Conservation (phyloP, 2,329 filamentous ascomycete species). For the Simplicillium aogashimaense region DNA sequence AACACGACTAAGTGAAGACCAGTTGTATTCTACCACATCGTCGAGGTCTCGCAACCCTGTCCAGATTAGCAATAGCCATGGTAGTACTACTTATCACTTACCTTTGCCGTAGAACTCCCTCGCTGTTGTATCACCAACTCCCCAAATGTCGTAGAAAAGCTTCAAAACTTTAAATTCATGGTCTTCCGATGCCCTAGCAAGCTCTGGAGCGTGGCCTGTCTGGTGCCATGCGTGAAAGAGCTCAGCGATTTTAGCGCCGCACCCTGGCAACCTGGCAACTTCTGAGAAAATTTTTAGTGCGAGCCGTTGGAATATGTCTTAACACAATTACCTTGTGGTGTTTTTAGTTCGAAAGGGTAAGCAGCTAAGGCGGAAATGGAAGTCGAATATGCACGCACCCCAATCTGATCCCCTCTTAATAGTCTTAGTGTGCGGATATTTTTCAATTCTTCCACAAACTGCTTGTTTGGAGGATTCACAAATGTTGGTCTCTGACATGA, state of each 20-base stretch:
- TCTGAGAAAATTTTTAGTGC: constrained; percentile 21
- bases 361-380: constrained; percentile 76
- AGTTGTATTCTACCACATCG: constrained; percentile 76
- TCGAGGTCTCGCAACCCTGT: constrained; percentile 71
- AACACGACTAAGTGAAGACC: constrained; percentile 62
- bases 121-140: constrained; percentile 76
- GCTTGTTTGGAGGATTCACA: constrained; percentile 57
- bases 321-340: constrained; percentile 28
- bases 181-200: constrained; percentile 53
- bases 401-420: constrained; percentile 66
- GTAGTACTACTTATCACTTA: constrained; percentile 5
- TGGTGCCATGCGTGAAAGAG: constrained; percentile 67
- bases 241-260: constrained; percentile 67
- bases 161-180: constrained; percentile 53
- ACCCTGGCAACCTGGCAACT: constrained; percentile 59
- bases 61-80: background rate
- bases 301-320: background rate
- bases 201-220: constrained; percentile 52
- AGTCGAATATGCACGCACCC: constrained; percentile 77
- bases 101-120: constrained; percentile 67
- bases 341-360: constrained; percentile 51
- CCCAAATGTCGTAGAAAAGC: constrained; percentile 79
- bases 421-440: constrained; percentile 64
- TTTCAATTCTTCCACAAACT: constrained; percentile 64
- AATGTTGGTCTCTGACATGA: constrained; percentile 75